A percentile compares a stretch with the other conserved stretches of the same genome.
phyloP scores from a whole-genome alignment of 495 filamentous ascomycete species.

The Aspergillus cristatus region DNA sequence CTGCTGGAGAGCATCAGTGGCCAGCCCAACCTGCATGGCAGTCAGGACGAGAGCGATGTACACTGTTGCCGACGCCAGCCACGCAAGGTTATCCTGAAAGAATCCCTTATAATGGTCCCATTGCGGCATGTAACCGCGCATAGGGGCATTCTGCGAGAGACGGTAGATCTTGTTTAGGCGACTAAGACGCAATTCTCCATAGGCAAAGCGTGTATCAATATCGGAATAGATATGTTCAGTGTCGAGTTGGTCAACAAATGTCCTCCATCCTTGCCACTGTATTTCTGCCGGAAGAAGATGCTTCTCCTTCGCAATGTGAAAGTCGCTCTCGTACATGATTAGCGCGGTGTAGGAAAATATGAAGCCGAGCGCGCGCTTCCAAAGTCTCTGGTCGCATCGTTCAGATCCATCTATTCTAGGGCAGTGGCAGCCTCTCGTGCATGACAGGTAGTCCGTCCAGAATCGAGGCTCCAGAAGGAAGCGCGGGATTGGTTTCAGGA shows the following conservation, averaged over 20 bases:
- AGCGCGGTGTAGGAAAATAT: conserved; percentile 36
- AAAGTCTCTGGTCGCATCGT: neutral
- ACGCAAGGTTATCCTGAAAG: conserved; percentile 38
- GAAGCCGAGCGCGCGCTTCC: conserved; percentile 27
- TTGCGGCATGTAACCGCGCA: conserved; percentile 5
- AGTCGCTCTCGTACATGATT: conserved; percentile 36
- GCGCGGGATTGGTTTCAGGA: conserved; percentile 37
- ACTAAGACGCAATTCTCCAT: conserved; percentile 35
- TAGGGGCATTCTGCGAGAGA: neutral
- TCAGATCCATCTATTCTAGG: neutral
- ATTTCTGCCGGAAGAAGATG: conserved; percentile 25
- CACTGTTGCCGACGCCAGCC: conserved; percentile 32
- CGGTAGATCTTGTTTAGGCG: conserved; percentile 9
- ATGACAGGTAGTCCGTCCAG: conserved; percentile 20
- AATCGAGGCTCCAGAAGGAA: conserved; percentile 32
- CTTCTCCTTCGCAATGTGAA: conserved; percentile 23
- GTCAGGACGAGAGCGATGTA: conserved; percentile 47
- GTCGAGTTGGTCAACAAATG: conserved; percentile 7
- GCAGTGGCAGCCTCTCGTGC: conserved; percentile 1
- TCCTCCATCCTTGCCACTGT: conserved; percentile 14
- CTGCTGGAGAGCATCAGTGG: neutral
- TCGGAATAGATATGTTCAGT: neutral
- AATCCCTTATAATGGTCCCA: conserved; percentile 10
- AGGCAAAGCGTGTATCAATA: conserved; percentile 33
- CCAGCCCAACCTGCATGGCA: conserved; percentile 13